phyloP scores from a whole-genome alignment of 306 rosid genomes.

The Biancaea sappan region DNA sequence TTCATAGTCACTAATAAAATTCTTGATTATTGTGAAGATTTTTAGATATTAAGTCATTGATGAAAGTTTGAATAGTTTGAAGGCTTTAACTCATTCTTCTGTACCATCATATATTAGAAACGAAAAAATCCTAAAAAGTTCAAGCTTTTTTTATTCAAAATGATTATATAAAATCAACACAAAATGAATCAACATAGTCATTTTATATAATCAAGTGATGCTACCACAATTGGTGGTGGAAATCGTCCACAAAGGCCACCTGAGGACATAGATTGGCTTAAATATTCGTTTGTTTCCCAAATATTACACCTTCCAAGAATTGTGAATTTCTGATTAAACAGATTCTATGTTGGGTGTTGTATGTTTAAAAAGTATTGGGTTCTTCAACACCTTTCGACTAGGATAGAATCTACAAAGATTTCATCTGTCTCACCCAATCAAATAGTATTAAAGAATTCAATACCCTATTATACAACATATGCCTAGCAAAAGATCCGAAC shows the following conservation, averaged over 20 bases:
- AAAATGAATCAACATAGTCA: background rate
- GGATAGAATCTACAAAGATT: no score
- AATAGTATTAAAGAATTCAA: no score
- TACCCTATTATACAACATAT: no score
- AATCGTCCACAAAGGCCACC: background rate
- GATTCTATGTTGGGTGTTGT: no score
- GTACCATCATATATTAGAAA: background rate
- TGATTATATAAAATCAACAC: background rate
- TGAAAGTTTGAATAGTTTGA: background rate
- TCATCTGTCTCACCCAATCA: no score
- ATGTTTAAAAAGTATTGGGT: no score
- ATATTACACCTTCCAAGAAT: background rate
- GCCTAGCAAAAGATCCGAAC: no score
- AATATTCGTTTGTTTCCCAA: background rate
- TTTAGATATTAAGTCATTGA: background rate
- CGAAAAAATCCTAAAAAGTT: no score
- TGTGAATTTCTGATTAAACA: background rate
- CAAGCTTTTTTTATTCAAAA: background rate
- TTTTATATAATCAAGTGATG: background rate
- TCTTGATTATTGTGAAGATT: background rate
- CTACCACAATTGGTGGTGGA: constrained; percentile 5
- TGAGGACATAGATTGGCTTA: background rate
- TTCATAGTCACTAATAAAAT: no score
- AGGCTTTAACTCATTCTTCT: background rate
- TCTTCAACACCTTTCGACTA: no score